Base-by-base conservation (phyloP, 2,329 filamentous ascomycete species). In the Elsinoe arachidis region DNA sequence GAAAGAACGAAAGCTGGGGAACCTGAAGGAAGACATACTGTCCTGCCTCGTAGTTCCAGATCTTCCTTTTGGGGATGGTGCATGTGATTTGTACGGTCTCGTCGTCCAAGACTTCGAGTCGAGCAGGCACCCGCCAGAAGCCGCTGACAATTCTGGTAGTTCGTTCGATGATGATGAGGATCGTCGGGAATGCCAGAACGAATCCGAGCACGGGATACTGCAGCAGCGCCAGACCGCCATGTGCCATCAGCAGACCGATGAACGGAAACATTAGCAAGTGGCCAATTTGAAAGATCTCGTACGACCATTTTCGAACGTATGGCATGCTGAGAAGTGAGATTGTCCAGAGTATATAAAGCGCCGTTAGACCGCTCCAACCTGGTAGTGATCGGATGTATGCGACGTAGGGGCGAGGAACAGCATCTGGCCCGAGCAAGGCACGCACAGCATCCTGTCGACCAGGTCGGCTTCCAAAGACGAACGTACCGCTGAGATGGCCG, bases 221-320 rank as follows among this genome's bases (percentile, higher is more conserved):
- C 0, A 83, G 64, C 0, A 82, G 66, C 2, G 66, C 72, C 0
- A 72, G 70, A 0, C 78, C 78, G 0, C 80, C 80, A 61, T 83
- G 80, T 0, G 77, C 79, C 65, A 76, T 77, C 63, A 82, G 72
- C 0, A 82, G 68, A 0, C 75, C 79, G 26, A 83, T 76, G 17
- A 83, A 78, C 7, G 79, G 80, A 41, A 77, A 82, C 77, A 82
- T 81, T 37, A 83, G 73, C 5, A 82, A 60, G 61, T 83, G 80
- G 0, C 75, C 77, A 0, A 81, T 68, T 61, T 83, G 80, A 60
- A 83, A 83, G 17, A 81, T 62, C 61, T 83, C 78, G 55, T 82
- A 82, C 61, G 73, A 79, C 72, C 74, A 75, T 12, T 69, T 74
- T 0, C 80, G 72, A 0, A 82, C 70, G 30, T 70, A 71, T 0